A percentile compares a stretch with the other conserved stretches of the same genome.
phyloP scores from a whole-genome alignment of 192 early-diverging fungal genomes.

The Entomortierella parvispora region DNA sequence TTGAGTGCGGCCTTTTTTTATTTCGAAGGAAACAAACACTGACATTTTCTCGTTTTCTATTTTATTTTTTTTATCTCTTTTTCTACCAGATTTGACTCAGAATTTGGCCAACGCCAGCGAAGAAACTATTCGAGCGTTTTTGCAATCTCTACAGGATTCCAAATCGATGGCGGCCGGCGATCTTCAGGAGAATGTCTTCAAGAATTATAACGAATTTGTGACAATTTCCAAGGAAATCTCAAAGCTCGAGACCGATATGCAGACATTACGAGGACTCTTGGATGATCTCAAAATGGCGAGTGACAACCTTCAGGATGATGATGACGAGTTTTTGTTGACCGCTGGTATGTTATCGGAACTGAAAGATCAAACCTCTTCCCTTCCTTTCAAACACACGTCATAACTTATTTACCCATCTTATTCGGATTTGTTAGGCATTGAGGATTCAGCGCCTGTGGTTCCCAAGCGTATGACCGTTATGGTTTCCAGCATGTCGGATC shows the following conservation, averaged over 20 bases:
- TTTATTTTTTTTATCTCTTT: not conserved
- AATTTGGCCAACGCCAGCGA: constrained; percentile 65
- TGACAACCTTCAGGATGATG: constrained; percentile 59
- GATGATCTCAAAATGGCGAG: constrained; percentile 69
- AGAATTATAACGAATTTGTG: constrained; percentile 88
- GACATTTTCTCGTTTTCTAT: not conserved
- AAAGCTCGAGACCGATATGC: constrained; percentile 81
- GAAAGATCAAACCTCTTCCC: not conserved
- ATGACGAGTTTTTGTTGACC: constrained; percentile 46
- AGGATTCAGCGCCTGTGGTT: constrained; percentile 56
- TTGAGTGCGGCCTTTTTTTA: not conserved
- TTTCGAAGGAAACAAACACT: not conserved
- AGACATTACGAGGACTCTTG: constrained; percentile 71
- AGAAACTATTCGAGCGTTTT: constrained; percentile 66
- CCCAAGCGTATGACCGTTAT: constrained; percentile 51
- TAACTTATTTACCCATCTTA: not conserved
- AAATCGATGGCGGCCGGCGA: constrained; percentile 74
- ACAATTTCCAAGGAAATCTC: constrained; percentile 87
- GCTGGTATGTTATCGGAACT: constrained; percentile 22
- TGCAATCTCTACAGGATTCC: constrained; percentile 68
- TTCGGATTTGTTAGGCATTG: constrained; percentile 54
- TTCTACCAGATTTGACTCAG: constrained; percentile 60
- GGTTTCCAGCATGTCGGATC: constrained; percentile 57
- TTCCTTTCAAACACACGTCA: not conserved
- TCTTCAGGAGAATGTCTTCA: constrained; percentile 84